Evolutionary conservation across 2,329 filamentous ascomycete species (phyloP).

Genomic region (Sporothrix phasma): DNA sequence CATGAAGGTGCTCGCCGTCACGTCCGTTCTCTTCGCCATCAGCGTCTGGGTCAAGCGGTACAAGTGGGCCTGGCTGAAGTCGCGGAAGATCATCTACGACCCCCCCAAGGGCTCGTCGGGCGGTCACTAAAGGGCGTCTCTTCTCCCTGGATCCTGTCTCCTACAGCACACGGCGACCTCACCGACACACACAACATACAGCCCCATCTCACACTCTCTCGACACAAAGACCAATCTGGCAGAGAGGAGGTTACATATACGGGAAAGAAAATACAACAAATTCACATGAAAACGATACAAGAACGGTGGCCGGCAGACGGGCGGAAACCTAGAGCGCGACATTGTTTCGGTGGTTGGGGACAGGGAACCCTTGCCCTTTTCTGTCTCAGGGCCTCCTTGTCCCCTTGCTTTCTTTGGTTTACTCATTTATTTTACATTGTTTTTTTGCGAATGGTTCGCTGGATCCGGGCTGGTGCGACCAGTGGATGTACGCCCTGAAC

Average conservation of each 20-base stretch:
- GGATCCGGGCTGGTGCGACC: neutral
- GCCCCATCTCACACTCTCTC: neutral
- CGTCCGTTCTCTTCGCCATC: conserved; percentile 68
- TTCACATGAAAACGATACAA: conserved; percentile 4
- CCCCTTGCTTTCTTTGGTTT: neutral
- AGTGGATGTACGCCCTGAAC: neutral
- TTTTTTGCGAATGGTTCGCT: conserved; percentile 2
- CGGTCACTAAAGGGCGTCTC: conserved; percentile 20
- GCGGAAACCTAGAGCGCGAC: conserved; percentile 6
- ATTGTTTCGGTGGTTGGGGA: conserved; percentile 1
- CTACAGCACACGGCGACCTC: neutral
- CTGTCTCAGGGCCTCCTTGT: neutral
- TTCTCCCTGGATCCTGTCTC: neutral
- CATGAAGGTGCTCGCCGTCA: conserved; percentile 83
- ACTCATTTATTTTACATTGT: neutral
- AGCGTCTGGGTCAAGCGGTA: conserved; percentile 99
- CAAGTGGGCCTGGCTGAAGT: conserved; percentile 97
- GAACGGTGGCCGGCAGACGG: neutral
- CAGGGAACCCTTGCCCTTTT: neutral
- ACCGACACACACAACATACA: neutral
- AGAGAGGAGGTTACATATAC: neutral
- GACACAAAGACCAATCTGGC: neutral
- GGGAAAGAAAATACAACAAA: neutral
- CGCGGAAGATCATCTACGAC: conserved; percentile 83
- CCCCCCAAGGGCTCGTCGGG: conserved; percentile 51